Evolutionary conservation across 2,329 filamentous ascomycete genomes (phyloP).

Genomic region (Aspergillus aculeatinus): DNA sequence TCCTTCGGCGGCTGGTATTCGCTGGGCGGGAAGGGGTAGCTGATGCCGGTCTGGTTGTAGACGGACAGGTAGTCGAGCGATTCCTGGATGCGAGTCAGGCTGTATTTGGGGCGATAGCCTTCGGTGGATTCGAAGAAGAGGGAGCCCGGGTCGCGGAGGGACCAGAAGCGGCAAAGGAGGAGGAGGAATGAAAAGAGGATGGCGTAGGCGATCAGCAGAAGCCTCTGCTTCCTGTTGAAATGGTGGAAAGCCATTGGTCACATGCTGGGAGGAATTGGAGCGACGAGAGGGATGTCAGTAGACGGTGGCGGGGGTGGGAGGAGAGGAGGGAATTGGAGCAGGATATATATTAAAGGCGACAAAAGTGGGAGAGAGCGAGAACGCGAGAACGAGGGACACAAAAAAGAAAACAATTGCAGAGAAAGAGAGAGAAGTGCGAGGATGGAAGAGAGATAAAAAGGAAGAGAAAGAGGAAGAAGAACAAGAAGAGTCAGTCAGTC

Average conservation of each 20-base stretch:
- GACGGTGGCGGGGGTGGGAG: not conserved
- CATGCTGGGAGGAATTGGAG: not conserved
- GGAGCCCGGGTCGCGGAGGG: conserved; percentile 25
- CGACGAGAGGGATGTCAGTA: not conserved
- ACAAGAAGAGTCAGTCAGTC: not conserved
- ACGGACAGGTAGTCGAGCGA: conserved; percentile 18
- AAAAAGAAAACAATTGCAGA: not conserved
- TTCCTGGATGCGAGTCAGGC: conserved; percentile 20
- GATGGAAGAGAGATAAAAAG: conserved; percentile 1
- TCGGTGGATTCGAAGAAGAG: conserved; percentile 23
- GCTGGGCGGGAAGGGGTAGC: not conserved
- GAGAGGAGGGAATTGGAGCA: not conserved
- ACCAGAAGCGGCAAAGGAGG: conserved; percentile 19
- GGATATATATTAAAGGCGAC: not conserved
- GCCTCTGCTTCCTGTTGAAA: conserved; percentile 22
- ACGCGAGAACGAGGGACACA: not conserved
- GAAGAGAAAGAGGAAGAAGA: not conserved
- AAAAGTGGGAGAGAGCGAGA: not conserved
- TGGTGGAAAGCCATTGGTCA: conserved; percentile 8
- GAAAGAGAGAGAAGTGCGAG: not conserved
- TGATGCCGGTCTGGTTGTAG: conserved; percentile 16
- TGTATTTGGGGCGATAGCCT: conserved; percentile 26
- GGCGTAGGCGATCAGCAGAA: conserved; percentile 20
- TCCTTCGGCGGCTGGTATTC: not conserved
- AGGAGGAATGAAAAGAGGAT: conserved; percentile 22